phyloP scores from a whole-genome alignment of 2,329 filamentous ascomycete genomes.

The Trichoderma oligosporum region DNA sequence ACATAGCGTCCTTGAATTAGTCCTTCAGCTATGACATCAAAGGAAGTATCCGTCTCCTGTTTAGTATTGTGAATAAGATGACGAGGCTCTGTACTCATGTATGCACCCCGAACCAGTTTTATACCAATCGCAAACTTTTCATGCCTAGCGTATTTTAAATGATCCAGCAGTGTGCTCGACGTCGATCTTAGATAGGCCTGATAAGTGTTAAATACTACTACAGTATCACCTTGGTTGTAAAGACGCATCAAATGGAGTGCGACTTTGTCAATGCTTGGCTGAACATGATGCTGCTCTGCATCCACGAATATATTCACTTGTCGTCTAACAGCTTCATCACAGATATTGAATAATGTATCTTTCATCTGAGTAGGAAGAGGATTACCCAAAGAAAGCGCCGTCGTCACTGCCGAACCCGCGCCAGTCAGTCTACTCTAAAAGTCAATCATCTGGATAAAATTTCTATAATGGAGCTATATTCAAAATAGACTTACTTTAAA shows the following conservation, averaged over 20 bases:
- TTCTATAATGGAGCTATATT: too few species aligned
- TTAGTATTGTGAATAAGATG: slow-evolving; percentile 51
- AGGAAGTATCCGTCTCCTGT: slow-evolving; percentile 49
- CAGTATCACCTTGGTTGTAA: slow-evolving; percentile 38
- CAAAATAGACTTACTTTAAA: slow-evolving; percentile 33
- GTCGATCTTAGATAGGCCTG: slow-evolving; percentile 54
- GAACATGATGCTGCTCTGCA: slow-evolving; percentile 45
- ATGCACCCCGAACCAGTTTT: slow-evolving; percentile 56
- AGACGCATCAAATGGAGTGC: slow-evolving; percentile 36
- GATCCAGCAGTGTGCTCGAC: slow-evolving; percentile 38
- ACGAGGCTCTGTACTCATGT: slow-evolving; percentile 48
- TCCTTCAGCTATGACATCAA: slow-evolving; percentile 47
- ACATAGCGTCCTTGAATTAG: slow-evolving; percentile 38
- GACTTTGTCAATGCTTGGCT: slow-evolving; percentile 35
- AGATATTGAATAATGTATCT: slow-evolving; percentile 40
- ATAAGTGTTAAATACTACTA: slow-evolving; percentile 49
- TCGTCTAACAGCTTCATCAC: slow-evolving; percentile 31
- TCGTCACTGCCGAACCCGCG: slow-evolving; percentile 38
- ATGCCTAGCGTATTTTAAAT: slow-evolving; percentile 43
- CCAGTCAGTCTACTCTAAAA: slow-evolving; percentile 32
- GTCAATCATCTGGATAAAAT: slow-evolving; percentile 30
- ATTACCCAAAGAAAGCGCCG: slow-evolving; percentile 35
- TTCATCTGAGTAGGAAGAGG: slow-evolving; percentile 40
- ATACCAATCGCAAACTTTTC: slow-evolving; percentile 51
- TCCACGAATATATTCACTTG: slow-evolving; percentile 43